Percentiles rank a stretch among this genome's conserved stretches.
Conservation (phyloP, 2,329 filamentous ascomycete genomes). For the Lasiodiplodia sp. region DNA sequence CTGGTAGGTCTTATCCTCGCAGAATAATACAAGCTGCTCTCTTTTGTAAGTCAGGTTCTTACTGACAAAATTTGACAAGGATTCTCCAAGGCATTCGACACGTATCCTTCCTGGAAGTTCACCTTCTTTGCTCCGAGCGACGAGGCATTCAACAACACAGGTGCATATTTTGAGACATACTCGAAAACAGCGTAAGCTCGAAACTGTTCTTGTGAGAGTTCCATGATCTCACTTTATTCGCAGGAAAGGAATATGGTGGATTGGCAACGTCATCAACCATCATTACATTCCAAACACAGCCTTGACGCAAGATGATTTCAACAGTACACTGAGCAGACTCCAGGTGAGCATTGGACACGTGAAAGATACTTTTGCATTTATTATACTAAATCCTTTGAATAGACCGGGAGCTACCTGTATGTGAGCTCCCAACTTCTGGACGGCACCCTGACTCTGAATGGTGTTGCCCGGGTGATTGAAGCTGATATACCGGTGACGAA, state of each 20-base stretch:
- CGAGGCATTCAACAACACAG: constrained; percentile 4
- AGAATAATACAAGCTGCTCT: no score
- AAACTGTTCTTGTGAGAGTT: fast-evolving
- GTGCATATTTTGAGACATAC: constrained; percentile 4
- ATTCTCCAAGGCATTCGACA: constrained; percentile 5
- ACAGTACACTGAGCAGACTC: neutral
- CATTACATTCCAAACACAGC: constrained; percentile 25
- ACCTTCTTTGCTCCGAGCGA: constrained; percentile 10
- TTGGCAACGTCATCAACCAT: constrained; percentile 25
- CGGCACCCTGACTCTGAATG: constrained; percentile 5
- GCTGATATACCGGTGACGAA: constrained; percentile 27
- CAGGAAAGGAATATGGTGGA: constrained; percentile 29
- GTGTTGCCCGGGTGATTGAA: constrained; percentile 18
- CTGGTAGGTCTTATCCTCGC: neutral
- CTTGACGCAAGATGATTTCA: constrained; percentile 6
- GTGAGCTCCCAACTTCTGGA: constrained; percentile 14
- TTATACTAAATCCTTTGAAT: no score
- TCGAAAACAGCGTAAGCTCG: neutral
- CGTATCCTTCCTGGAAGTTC: neutral
- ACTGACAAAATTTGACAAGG: neutral
- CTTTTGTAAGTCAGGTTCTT: neutral
- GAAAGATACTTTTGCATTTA: no score
- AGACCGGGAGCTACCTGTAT: constrained; percentile 27
- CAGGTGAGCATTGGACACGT: neutral
- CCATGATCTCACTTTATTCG: neutral